These are phyloP conservation scores for Neurospora sp. DNA, from an alignment of 495 filamentous ascomycete genomes.

Conservation along the genomic window DNA sequence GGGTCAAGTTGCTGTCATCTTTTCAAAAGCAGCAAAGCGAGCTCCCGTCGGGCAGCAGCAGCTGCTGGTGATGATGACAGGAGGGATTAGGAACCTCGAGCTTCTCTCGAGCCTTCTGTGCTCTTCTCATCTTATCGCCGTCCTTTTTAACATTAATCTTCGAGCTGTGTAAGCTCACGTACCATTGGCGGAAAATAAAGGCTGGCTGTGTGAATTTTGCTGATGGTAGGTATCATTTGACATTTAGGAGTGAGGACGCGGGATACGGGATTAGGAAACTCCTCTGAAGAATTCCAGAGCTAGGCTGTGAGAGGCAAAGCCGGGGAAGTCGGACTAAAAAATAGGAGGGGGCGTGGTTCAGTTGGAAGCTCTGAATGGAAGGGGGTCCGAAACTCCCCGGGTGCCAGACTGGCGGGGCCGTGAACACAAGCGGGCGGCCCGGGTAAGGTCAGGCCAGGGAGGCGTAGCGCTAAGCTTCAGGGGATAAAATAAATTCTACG, in stretches of 20 bases:
- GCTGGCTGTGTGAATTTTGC: neutral
- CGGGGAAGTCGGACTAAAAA: neutral
- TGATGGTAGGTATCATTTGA: neutral
- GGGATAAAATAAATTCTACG: neutral
- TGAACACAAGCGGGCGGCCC: neutral
- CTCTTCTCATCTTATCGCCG: too few relatives aligned
- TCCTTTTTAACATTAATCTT: too few relatives aligned
- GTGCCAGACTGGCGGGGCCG: neutral
- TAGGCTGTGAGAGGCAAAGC: neutral
- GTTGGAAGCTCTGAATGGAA: neutral
- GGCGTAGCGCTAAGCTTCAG: neutral
- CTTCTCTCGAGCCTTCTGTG: too few relatives aligned
- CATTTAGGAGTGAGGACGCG: neutral
- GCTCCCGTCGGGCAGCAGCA: neutral
- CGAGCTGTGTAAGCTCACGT: too few relatives aligned
- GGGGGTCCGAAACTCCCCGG: neutral
- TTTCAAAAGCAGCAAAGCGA: neutral
- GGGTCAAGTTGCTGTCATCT: neutral
- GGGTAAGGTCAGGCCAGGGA: neutral
- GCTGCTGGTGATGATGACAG: neutral
- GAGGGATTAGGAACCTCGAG: neutral
- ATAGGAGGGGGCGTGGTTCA: neutral
- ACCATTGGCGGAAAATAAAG: neutral
- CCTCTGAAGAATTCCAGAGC: neutral
- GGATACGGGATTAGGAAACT: neutral